These are phyloP conservation scores for Candida dubliniensis DNA, from an alignment of 1,139 yeast species.

Conservation along the genomic window DNA sequence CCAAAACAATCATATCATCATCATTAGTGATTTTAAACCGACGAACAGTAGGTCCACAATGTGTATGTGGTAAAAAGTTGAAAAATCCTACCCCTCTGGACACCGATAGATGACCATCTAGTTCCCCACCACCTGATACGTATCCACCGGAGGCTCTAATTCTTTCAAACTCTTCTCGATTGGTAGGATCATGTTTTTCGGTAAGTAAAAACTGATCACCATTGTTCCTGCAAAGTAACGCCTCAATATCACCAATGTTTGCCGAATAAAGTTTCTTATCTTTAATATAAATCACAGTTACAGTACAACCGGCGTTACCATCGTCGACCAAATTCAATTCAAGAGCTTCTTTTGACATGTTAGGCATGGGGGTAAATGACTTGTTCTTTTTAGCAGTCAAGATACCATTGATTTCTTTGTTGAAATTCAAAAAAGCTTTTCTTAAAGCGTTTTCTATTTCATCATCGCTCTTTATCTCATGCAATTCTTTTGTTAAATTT, in stretches of 20 bases:
- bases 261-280: constrained; percentile 76
- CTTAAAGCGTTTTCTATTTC: constrained; percentile 68
- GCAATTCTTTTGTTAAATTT: constrained; percentile 63
- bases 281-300: constrained; percentile 75
- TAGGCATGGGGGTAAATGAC: constrained; percentile 24
- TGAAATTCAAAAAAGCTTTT: constrained; percentile 74
- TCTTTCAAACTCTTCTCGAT: constrained; percentile 76
- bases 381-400: constrained; percentile 38
- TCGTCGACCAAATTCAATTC: constrained; percentile 55
- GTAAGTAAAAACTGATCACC: constrained; percentile 79
- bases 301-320: constrained; percentile 80
- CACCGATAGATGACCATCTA: constrained; percentile 79
- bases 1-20: constrained; percentile 86
- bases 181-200: constrained; percentile 82
- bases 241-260: constrained; percentile 88
- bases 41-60: constrained; percentile 81
- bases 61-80: constrained; percentile 82
- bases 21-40: constrained; percentile 61
- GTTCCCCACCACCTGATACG: constrained; percentile 80
- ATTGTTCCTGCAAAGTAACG: constrained; percentile 72
- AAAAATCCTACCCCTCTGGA: constrained; percentile 93
- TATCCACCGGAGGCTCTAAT: constrained; percentile 90
- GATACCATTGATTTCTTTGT: constrained; percentile 66
- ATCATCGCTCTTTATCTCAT: constrained; percentile 43
- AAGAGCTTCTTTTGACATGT: constrained; percentile 41